Evolutionary conservation across 2,329 filamentous ascomycete genomes (phyloP), one percentile per base, ranked within the genome.

Genomic region (Rutstroemia sp.): DNA sequence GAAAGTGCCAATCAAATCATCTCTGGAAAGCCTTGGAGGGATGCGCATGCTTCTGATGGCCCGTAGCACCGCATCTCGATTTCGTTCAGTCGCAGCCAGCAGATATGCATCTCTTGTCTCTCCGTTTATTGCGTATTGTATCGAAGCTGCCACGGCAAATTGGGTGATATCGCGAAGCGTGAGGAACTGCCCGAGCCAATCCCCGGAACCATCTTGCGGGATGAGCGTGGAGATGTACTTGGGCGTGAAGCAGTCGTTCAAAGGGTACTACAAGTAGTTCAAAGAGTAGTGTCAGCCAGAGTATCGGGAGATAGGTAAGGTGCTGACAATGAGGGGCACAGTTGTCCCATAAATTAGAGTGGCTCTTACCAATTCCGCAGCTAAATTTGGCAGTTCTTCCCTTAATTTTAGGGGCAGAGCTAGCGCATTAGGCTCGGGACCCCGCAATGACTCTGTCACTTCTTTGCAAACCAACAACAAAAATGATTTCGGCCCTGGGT

Each of bases 121-220:
- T 48, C 65, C 60, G 50, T 72, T 71, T 12, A 69, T 68, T 3
- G 64, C 60, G 56, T 72, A 71, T 46, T 75, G 72, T 25, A 75
- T 56, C 1, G 70, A 73, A 12, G 72, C 72, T 12, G 68, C 72
- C 8, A 73, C 67, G 2, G 73, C 65, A 52, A 72, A 74, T 12
- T 71, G 69, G 0, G 70, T 68, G 8, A 73, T 63, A 63, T 75
- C 73, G 57, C 71, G 64, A 10, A 75, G 65, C 0, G 73, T 67
- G 4, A 74, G 63, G 48, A 73, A 72, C 50, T 73, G 71, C 5
- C 68, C 55, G 10, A 75, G 61, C 73, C 73, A 75, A 14, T 58
- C 65, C n/a, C 65, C 58, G 14, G 62, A 63, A 4, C 67, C 62
- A 49, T 68, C 63, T 14, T 61, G 54, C 1, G 70, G 64, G 1